These are phyloP conservation scores for Clitoria ternatea DNA, from an alignment of 306 rosid genomes.

Conservation along the genomic window DNA sequence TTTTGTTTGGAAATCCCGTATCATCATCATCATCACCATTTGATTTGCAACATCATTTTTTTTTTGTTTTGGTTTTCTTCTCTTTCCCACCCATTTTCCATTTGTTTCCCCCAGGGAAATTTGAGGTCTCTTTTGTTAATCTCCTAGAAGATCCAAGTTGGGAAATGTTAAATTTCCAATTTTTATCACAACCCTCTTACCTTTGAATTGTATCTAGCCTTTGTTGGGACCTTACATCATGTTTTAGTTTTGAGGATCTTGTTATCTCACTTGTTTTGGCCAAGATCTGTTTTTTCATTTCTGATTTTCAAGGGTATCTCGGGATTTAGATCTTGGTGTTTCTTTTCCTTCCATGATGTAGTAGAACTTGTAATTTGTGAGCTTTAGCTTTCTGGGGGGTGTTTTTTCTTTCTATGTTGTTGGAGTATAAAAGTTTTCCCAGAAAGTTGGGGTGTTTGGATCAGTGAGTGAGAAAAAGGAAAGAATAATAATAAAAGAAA, in stretches of 20 bases:
- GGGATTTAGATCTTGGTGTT: slow-evolving; percentile 30
- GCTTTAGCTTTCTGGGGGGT: background rate
- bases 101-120: background rate
- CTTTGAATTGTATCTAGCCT: background rate
- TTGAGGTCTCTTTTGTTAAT: background rate
- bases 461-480: slow-evolving; percentile 15
- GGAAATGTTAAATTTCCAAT: slow-evolving; percentile 5
- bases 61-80: slow-evolving; percentile 8
- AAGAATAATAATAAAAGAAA: background rate
- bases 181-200: slow-evolving; percentile 8
- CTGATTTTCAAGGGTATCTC: no score
- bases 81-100: background rate
- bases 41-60: slow-evolving; percentile 32
- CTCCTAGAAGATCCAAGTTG: slow-evolving; percentile 34
- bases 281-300: slow-evolving; percentile 26
- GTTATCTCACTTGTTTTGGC: background rate
- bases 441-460: slow-evolving; percentile 22
- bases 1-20: background rate
- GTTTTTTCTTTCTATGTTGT: background rate
- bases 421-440: slow-evolving; percentile 24
- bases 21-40: slow-evolving; percentile 37
- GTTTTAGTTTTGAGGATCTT: slow-evolving; percentile 24
- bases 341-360: background rate
- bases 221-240: slow-evolving; percentile 13
- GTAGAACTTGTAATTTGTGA: background rate